Percentiles rank a stretch among this genome's conserved stretches.
Conservation (phyloP, 2,329 filamentous ascomycete genomes). For the Cordyceps farinosa region DNA sequence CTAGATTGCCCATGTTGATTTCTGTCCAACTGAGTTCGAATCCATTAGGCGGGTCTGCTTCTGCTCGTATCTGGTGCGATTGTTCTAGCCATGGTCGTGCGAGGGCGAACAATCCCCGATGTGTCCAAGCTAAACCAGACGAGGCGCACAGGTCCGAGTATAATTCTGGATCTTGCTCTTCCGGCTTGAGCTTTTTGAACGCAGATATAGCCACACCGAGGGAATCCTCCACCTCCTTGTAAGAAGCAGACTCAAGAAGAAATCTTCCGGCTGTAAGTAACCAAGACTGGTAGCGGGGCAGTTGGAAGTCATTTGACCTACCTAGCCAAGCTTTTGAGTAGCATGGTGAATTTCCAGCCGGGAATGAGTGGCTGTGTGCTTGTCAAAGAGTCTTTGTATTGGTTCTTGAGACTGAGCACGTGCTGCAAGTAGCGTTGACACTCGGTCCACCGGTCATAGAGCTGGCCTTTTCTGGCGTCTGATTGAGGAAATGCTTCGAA, state of each 20-base stretch:
- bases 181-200: background rate
- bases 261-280: background rate
- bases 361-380: background rate
- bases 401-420: slow-evolving; percentile 3
- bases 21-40: background rate
- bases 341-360: background rate
- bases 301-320: background rate
- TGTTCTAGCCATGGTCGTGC: background rate
- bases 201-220: background rate
- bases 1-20: background rate
- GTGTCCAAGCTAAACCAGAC: background rate
- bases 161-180: background rate
- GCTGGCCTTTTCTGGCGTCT: background rate
- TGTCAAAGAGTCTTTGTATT: background rate
- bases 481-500: background rate
- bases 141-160: background rate
- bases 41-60: background rate
- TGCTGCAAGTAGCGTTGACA: slow-evolving; percentile 2
- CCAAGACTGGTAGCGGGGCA: background rate
- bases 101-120: background rate
- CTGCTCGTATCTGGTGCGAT: background rate
- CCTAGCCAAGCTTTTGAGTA: slow-evolving; percentile 3
- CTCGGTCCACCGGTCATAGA: slow-evolving; percentile 1
- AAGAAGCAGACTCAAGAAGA: slow-evolving; percentile 5
- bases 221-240: background rate